Percentiles rank a stretch among this genome's conserved stretches.
Evolutionary conservation across 2,329 filamentous ascomycete genomes (phyloP).

Genomic region (Zymoseptoria ardabiliae): DNA sequence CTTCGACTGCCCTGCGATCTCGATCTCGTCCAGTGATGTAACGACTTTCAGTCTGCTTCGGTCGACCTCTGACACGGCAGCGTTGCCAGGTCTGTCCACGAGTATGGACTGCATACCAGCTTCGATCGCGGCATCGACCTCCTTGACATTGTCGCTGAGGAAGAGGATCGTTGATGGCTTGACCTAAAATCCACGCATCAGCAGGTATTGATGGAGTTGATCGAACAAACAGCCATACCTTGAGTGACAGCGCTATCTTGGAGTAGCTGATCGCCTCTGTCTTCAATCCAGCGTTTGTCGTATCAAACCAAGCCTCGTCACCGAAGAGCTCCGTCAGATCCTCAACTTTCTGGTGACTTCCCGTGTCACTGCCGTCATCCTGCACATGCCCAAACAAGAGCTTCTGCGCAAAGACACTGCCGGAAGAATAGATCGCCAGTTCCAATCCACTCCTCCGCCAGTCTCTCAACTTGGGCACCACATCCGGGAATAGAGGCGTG

Average conservation of each 20-base stretch:
- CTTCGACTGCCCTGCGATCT: conserved; percentile 1
- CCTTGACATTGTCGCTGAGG: conserved; percentile 68
- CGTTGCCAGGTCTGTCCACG: conserved; percentile 61
- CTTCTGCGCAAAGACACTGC: conserved; percentile 73
- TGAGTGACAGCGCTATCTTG: conserved; percentile 50
- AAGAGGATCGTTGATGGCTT: conserved; percentile 58
- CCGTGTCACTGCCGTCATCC: conserved; percentile 3
- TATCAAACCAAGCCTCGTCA: conserved; percentile 63
- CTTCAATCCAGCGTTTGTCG: conserved; percentile 71
- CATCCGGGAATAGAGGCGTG: conserved; percentile 68
- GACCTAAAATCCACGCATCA: conserved; percentile 28
- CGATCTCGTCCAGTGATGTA: conserved; percentile 21
- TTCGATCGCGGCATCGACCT: conserved; percentile 39
- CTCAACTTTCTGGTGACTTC: conserved; percentile 35
- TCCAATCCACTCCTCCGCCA: conserved; percentile 53
- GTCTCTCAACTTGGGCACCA: conserved; percentile 42
- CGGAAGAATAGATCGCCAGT: conserved; percentile 73
- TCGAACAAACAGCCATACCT: conserved; percentile 13
- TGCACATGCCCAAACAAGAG: conserved; percentile 61
- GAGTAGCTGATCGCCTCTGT: conserved; percentile 59
- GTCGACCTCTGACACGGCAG: conserved; percentile 49
- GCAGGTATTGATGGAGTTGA: not conserved
- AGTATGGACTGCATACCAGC: conserved; percentile 39
- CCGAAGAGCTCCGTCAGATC: conserved; percentile 52
- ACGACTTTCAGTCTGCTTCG: conserved; percentile 22